A percentile compares a stretch with the other conserved stretches of the same genome.
phyloP scores from a whole-genome alignment of 768 basidiomycete species.

The Termitomyces sp. region DNA sequence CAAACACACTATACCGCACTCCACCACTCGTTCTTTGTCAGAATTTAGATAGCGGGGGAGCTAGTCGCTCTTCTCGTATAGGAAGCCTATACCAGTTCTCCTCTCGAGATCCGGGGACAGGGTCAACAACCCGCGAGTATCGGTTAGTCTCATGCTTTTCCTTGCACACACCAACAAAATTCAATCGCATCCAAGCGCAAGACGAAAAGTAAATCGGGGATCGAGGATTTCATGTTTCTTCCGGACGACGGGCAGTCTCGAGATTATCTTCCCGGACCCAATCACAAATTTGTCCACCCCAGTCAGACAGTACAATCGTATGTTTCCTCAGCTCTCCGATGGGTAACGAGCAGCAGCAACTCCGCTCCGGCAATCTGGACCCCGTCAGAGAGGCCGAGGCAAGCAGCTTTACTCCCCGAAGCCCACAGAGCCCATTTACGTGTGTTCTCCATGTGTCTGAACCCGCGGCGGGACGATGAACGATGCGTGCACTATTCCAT shows the following conservation, averaged over 20 bases:
- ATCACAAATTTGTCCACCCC: slow-evolving; percentile 25
- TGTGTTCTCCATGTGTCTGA: slow-evolving; percentile 45
- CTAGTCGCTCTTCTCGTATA: slow-evolving; percentile 48
- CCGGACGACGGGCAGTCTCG: slow-evolving; percentile 43
- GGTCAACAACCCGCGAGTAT: slow-evolving; percentile 33
- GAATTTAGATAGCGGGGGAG: slow-evolving; percentile 43
- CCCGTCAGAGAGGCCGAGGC: slow-evolving; percentile 9
- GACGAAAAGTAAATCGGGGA: slow-evolving; percentile 36
- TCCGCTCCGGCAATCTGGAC: slow-evolving; percentile 31
- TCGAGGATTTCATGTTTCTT: slow-evolving; percentile 53
- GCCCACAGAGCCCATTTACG: slow-evolving; percentile 46
- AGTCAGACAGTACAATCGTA: slow-evolving; percentile 31
- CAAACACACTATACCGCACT: slow-evolving; percentile 21
- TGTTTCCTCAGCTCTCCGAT: slow-evolving; percentile 38
- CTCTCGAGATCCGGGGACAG: slow-evolving; percentile 53
- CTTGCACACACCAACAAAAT: background rate
- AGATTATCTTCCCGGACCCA: slow-evolving; percentile 42
- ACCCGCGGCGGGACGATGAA: slow-evolving; percentile 30
- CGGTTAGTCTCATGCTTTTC: slow-evolving; percentile 27
- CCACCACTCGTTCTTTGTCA: slow-evolving; percentile 37
- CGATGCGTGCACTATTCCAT: slow-evolving; percentile 43
- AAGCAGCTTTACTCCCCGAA: slow-evolving; percentile 41
- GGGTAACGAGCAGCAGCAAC: slow-evolving; percentile 51
- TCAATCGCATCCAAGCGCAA: slow-evolving; percentile 27
- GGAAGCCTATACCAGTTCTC: slow-evolving; percentile 39